Conservation (phyloP, 2,329 filamentous ascomycete genomes). For the Mycosphaerelloides madeirae region DNA sequence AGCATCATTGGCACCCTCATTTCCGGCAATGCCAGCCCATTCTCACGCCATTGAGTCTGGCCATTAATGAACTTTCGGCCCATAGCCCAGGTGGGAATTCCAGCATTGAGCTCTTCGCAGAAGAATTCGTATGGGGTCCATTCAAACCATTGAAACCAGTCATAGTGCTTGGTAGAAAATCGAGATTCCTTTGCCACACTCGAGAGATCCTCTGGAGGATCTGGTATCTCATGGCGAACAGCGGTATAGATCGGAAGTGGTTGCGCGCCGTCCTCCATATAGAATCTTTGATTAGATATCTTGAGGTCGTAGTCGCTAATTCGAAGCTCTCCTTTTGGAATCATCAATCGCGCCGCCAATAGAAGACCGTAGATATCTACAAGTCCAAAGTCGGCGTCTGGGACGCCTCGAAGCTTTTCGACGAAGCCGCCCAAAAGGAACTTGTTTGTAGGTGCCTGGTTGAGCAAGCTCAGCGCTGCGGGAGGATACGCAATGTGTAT, state of each 20-base stretch:
- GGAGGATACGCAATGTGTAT: slow-evolving; percentile 93
- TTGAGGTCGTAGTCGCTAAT: slow-evolving; percentile 79
- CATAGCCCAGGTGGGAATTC: slow-evolving; percentile 91
- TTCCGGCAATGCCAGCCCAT: slow-evolving; percentile 73
- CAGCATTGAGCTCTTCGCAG: slow-evolving; percentile 84
- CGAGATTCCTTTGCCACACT: slow-evolving; percentile 31
- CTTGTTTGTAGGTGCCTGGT: slow-evolving; percentile 89
- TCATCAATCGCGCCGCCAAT: slow-evolving; percentile 75
- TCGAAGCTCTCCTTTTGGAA: slow-evolving; percentile 77
- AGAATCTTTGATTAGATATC: slow-evolving; percentile 77
- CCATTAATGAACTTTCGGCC: slow-evolving; percentile 78
- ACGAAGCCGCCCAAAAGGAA: slow-evolving; percentile 82
- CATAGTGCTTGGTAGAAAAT: slow-evolving; percentile 41
- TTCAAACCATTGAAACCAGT: slow-evolving; percentile 99
- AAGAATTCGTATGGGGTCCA: slow-evolving; percentile 93
- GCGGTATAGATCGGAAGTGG: slow-evolving; percentile 94
- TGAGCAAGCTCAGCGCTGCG: slow-evolving; percentile 71
- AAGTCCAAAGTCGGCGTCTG: slow-evolving; percentile 75
- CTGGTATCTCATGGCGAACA: slow-evolving; percentile 89
- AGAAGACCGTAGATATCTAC: slow-evolving; percentile 91
- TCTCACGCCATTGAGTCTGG: slow-evolving; percentile 56
- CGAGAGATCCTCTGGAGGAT: slow-evolving; percentile 42
- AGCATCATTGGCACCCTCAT: slow-evolving; percentile 76
- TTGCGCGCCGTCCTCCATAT: slow-evolving; percentile 70
- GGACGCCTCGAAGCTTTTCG: slow-evolving; percentile 83